phyloP scores from a whole-genome alignment of 495 filamentous ascomycete species.

The Neurospora tetrasperma region DNA sequence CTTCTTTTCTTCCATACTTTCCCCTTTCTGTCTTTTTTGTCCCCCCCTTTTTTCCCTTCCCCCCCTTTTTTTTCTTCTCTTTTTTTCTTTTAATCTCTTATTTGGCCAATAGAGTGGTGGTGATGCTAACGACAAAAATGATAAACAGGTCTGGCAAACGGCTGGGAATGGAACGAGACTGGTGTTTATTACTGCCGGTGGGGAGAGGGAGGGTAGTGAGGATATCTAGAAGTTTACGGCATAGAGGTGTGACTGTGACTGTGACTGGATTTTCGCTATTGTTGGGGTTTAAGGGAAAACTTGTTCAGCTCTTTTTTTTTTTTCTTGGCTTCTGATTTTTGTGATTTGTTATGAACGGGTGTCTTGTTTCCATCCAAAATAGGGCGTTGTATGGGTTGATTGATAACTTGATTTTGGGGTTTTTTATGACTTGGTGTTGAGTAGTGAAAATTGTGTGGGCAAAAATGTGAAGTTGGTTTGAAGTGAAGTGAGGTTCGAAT shows the following conservation, averaged over 20 bases:
- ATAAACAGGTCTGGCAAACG: slow-evolving; percentile 82
- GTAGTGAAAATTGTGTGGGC: background rate
- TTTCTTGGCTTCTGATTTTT: background rate
- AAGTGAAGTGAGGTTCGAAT: background rate
- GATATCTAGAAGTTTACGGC: slow-evolving; percentile 11
- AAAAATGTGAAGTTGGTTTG: background rate
- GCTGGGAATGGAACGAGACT: slow-evolving; percentile 74
- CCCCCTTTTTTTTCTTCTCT: too few relatives aligned
- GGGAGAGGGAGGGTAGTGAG: slow-evolving; percentile 23
- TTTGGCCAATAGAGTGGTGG: too few relatives aligned
- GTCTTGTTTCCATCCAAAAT: background rate
- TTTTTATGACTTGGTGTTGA: background rate
- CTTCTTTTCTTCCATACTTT: too few relatives aligned
- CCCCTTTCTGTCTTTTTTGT: background rate
- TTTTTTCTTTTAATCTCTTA: too few relatives aligned
- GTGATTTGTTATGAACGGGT: background rate
- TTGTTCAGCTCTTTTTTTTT: background rate
- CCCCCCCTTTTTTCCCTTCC: too few relatives aligned
- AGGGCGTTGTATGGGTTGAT: background rate
- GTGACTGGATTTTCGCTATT: background rate
- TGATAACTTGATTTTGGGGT: background rate
- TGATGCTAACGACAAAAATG: background rate
- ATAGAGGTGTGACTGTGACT: background rate
- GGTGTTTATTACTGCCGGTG: slow-evolving; percentile 53
- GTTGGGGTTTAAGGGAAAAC: background rate